Base-by-base conservation (phyloP, 306 rosid genomes). In the Medicago arabica region DNA sequence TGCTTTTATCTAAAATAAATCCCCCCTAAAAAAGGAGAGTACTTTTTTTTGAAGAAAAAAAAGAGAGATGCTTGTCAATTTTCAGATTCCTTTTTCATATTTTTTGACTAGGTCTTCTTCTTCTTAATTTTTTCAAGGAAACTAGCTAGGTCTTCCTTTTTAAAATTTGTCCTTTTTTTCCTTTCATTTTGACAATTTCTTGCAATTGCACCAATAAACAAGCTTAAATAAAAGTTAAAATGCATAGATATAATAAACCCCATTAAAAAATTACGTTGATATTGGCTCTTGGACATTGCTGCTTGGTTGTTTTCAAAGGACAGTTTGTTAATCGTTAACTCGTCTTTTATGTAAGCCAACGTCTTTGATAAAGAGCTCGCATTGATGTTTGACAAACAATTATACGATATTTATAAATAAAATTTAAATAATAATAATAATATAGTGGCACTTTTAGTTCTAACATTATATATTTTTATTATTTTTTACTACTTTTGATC, bases 241-340 rank as follows among this genome's bases (percentile, higher is more conserved):
- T 54, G 19, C 60, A 54, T 54, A 1, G 1, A 18, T 18, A 18
- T 17, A 54, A 53, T 54, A 54, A 54, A 54, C 9, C 61, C 7
- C 13, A 1, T 28, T 60, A 31, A 60, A 28, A 14, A 6, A 28
- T 14, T 13, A 60, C 12, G 66, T 60, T 60, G 41, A 28, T 6
- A 60, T 60, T 28, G 67, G 3, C 67, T 60, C 41, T 60, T 60
- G 67, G 41, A 6, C 19, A 60, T 14, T 60, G 77, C 19, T 68
- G 19, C 60, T 74, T 78, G 83, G 80, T 15, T 74, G 74, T 53
- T 72, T 74, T 83, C 65, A 78, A 83, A 74, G 80, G 86, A 69
- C 83, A 77, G 12, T 44, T 65, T 39, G 14, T 55, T 54, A 9
- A 54, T 43, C 8, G 19, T 19, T 36, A 12, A 14, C 50, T 60